Base-by-base conservation (phyloP, 2,329 filamentous ascomycete species). In the Exserohilum rostratum region DNA sequence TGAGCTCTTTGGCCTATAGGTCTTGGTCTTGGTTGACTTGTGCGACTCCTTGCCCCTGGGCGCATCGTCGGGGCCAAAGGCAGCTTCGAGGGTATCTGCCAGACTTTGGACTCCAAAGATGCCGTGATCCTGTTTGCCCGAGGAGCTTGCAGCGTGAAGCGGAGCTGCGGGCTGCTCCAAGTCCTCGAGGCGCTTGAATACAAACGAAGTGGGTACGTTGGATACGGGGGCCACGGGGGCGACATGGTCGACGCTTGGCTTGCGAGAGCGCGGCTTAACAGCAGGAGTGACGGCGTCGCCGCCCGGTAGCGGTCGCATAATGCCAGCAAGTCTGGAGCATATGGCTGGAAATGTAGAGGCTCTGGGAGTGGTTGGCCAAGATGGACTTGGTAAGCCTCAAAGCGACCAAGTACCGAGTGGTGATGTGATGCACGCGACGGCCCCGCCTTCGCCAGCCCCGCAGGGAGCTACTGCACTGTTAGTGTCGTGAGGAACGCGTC, bases 71-170 rank as follows among this genome's bases (percentile, higher is more conserved):
- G 69, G 66, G 9, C 68, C 69, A 65, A 77, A 74, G 22, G 77
- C 76, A 43, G 75, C 75, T 38, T 76, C 76, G 12, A 84, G 72
- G 1, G 82, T 80, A 43, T 85, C 83, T 35, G 80, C 78, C 27
- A 87, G 71, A 63, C 83, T 86, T 61, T 84, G 80, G 2, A 86
- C 82, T 3, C 84, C 84, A 66, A 81, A 86, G 38, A 78, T 79
- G 64, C 78, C 82, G 31, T 83, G 79, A 38, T 58, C 59, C 38
- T 57, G 58, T 27, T 54, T 67, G 34, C 34, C 56, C 37, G 62
- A 50, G 15, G 61, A 27, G 42, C 55, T 20, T 65, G 61, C 12
- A 7, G 67, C 66, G 4, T 42, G 39, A 42, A 13, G 39, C 25
- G 67, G 69, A 10, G 64, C 53, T n/a, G 72, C 60, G 22, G 72